Conservation (phyloP, 2,329 filamentous ascomycete genomes). For the Metarhizium sp. region DNA sequence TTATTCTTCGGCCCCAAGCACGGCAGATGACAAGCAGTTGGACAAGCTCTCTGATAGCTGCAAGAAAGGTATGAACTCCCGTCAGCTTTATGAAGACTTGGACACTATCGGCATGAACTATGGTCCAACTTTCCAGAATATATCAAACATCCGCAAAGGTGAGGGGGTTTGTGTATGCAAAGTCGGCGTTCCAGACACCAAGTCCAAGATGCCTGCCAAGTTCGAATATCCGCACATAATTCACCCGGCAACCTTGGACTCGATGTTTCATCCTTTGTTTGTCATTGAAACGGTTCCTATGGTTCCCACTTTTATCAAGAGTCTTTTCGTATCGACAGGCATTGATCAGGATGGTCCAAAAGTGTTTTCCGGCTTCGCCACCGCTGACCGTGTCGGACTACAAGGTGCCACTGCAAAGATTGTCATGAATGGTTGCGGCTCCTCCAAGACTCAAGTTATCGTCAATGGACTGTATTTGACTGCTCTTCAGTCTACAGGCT, state of each 20-base stretch:
- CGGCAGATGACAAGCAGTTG: conserved; percentile 13
- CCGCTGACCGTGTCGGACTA: conserved; percentile 23
- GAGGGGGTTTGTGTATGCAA: conserved; percentile 24
- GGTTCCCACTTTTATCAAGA: conserved; percentile 37
- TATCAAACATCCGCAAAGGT: conserved; percentile 25
- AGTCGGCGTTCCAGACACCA: conserved; percentile 39
- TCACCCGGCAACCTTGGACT: conserved; percentile 49
- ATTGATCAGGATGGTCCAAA: conserved; percentile 21
- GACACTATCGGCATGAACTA: conserved; percentile 43
- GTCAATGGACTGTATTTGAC: conserved; percentile 37
- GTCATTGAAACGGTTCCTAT: conserved; percentile 34
- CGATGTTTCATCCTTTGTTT: conserved; percentile 45
- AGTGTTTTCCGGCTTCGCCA: conserved; percentile 32
- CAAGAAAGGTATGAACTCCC: conserved; percentile 25
- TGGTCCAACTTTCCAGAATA: conserved; percentile 39
- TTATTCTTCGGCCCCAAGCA: conserved; percentile 11
- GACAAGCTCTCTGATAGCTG: conserved; percentile 18
- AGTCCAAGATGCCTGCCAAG: conserved; percentile 39
- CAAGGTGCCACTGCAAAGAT: conserved; percentile 33
- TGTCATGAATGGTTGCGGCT: conserved; percentile 28
- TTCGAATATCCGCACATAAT: conserved; percentile 46
- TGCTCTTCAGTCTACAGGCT: conserved; percentile 18
- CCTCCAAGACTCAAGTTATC: conserved; percentile 26
- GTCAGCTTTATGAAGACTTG: conserved; percentile 40
- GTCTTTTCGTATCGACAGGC: conserved; percentile 34